Evolutionary conservation across 441 rosid species (phyloP).

Genomic region (Biscutella laevigata): DNA sequence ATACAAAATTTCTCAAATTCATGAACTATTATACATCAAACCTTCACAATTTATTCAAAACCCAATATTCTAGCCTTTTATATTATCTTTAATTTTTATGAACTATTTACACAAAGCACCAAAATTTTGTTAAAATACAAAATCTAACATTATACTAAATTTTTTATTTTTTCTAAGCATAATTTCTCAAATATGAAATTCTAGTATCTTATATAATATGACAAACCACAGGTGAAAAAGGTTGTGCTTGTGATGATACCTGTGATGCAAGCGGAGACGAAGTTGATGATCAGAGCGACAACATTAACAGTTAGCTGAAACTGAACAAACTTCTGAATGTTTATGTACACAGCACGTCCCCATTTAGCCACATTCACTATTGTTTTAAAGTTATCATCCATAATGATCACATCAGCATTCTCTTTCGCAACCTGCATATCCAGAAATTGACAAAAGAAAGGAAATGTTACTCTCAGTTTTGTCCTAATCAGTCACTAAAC

Average conservation of each 20-base stretch:
- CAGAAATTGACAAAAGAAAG: background rate
- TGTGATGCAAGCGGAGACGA: constrained; percentile 65
- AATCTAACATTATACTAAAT: no score
- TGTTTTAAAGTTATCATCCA: constrained; percentile 61
- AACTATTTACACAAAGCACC: no score
- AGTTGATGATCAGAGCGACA: constrained; percentile 45
- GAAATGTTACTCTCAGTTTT: background rate
- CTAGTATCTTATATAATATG: no score
- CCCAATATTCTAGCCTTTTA: no score
- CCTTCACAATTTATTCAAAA: no score
- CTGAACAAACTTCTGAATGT: no score
- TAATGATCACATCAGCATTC: constrained; percentile 53
- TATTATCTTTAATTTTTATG: no score
- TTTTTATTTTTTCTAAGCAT: no score
- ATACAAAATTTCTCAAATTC: no score
- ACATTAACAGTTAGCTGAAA: constrained; percentile 52
- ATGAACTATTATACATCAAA: no score
- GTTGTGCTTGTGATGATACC: constrained; percentile 27
- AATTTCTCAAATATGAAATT: no score
- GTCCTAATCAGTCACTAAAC: background rate
- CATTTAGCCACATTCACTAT: constrained; percentile 51
- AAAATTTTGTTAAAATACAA: no score
- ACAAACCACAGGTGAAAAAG: background rate
- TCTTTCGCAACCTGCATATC: constrained; percentile 52
- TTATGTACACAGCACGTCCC: constrained; percentile 58